Percentiles rank a stretch among this genome's conserved stretches.
Conservation (phyloP, 805 yeast genomes). For the Danielia reshetovae region DNA sequence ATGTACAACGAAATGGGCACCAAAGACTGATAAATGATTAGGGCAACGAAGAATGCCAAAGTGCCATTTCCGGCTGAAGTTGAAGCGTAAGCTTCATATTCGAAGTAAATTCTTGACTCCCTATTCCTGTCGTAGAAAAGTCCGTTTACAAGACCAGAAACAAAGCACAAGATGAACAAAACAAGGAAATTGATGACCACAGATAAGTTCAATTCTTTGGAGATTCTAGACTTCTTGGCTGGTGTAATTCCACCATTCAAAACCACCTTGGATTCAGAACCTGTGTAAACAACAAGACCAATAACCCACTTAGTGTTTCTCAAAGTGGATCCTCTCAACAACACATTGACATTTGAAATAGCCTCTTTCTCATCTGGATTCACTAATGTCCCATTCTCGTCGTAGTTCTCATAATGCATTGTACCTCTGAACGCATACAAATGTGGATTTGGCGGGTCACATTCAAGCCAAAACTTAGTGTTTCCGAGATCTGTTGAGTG, state of each 20-base stretch:
- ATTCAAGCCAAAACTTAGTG: slow-evolving; percentile 57
- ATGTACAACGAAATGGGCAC: slow-evolving; percentile 82
- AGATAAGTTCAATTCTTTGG: slow-evolving; percentile 62
- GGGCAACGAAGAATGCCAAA: slow-evolving; percentile 69
- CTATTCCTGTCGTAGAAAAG: slow-evolving; percentile 44
- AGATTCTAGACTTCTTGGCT: slow-evolving; percentile 61
- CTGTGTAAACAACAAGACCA: slow-evolving; percentile 74
- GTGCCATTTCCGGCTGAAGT: slow-evolving; percentile 64
- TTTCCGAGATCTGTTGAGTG: slow-evolving; percentile 58
- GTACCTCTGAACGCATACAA: slow-evolving; percentile 68
- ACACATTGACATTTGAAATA: slow-evolving; percentile 54
- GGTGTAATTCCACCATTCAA: slow-evolving; percentile 77
- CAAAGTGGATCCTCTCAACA: slow-evolving; percentile 68
- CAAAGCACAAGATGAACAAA: slow-evolving; percentile 61
- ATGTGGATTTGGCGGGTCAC: slow-evolving; percentile 68
- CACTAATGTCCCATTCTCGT: slow-evolving; percentile 25
- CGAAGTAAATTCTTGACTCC: slow-evolving; percentile 53
- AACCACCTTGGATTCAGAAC: slow-evolving; percentile 72
- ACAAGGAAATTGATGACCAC: slow-evolving; percentile 60
- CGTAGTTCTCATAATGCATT: slow-evolving; percentile 46
- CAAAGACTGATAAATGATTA: slow-evolving; percentile 72
- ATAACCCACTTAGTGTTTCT: slow-evolving; percentile 76
- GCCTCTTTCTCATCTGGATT: slow-evolving; percentile 49
- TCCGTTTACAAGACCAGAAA: slow-evolving; percentile 70
- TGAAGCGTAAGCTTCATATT: slow-evolving; percentile 56